Evolutionary conservation across 305 asterid species (phyloP).

Genomic region (Solanum chacoense): DNA sequence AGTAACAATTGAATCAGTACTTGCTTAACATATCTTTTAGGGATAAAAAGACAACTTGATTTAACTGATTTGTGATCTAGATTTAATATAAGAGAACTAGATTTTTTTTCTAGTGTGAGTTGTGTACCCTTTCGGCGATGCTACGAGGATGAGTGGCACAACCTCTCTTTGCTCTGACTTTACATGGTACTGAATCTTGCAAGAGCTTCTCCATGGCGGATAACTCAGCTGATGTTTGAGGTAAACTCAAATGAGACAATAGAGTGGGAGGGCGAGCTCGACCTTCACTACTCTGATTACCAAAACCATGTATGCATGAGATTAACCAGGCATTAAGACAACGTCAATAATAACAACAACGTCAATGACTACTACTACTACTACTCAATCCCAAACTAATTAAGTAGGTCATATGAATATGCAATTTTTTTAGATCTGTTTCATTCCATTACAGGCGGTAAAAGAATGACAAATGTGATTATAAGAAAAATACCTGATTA

Average conservation of each 20-base stretch:
- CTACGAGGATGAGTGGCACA: conserved; percentile 94
- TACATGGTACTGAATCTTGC: conserved; percentile 76
- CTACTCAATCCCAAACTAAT: not conserved
- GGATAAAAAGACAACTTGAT: not conserved
- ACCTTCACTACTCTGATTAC: conserved; percentile 33
- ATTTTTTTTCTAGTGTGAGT: not conserved
- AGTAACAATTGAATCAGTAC: not conserved
- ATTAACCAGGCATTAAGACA: not conserved
- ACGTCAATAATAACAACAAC: not conserved
- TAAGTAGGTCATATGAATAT: not conserved
- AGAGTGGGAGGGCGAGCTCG: conserved; percentile 19
- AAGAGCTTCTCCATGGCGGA: conserved; percentile 15
- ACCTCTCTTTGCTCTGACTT: conserved; percentile 73
- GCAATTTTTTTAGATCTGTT: not conserved
- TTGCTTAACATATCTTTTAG: not conserved
- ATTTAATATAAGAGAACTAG: not conserved
- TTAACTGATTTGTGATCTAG: not conserved
- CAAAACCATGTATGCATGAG: not conserved
- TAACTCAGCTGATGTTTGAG: conserved; percentile 36
- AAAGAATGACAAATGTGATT: not conserved
- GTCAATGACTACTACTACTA: not conserved
- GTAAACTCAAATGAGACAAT: conserved; percentile 56
- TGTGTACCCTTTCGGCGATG: conserved; percentile 81
- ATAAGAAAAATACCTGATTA: conserved; percentile 26
- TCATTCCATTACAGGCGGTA: not conserved